phyloP scores from a whole-genome alignment of 148 eudicot species.

The Silene latifolia region DNA sequence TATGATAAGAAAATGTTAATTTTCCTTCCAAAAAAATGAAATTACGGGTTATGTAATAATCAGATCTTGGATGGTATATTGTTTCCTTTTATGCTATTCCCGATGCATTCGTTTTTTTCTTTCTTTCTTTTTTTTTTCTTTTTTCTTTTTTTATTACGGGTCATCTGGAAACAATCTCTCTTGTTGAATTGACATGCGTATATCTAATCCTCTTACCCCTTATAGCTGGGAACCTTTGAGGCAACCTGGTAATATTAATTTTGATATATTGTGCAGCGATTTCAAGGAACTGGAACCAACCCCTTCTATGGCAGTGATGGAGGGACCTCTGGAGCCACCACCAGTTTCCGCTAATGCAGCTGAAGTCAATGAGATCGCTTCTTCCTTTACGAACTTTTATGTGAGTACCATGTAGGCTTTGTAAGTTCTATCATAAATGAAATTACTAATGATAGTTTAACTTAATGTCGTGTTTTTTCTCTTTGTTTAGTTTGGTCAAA shows the following conservation, averaged over 20 bases:
- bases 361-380: slow-evolving; percentile 42
- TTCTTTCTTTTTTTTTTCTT: no score
- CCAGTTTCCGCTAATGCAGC: slow-evolving; percentile 33
- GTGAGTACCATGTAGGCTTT: slow-evolving; percentile 33
- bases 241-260: neutral
- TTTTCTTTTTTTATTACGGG: no score
- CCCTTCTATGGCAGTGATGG: slow-evolving; percentile 49
- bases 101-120: no score
- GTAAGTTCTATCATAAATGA: slow-evolving; percentile 6
- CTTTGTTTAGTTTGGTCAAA: neutral
- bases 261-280: slow-evolving; percentile 38
- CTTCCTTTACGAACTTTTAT: slow-evolving; percentile 48
- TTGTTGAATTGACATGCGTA: neutral
- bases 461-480: neutral
- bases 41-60: neutral
- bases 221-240: no score
- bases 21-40: no score
- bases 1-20: no score
- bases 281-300: slow-evolving; percentile 69
- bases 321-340: slow-evolving; percentile 53
- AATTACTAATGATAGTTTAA: neutral
- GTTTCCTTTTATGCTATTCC: neutral
- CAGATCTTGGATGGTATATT: neutral
- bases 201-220: neutral
- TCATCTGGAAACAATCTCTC: neutral